Conservation (phyloP, 441 rosid species). For the Adansonia gregorii region DNA sequence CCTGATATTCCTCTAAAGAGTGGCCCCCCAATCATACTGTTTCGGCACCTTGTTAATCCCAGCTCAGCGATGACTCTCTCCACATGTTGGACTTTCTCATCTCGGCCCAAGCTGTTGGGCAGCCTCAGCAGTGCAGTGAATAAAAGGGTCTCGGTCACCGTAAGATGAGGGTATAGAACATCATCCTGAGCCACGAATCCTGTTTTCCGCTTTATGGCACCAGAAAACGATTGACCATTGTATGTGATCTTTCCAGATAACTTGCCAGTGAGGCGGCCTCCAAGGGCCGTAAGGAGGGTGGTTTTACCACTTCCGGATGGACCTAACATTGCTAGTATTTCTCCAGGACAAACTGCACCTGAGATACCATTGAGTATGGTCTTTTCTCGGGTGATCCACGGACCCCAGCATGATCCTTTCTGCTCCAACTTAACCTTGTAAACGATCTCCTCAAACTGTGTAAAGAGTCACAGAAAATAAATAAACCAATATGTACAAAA, state of each 20-base stretch:
- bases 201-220: conserved; percentile 66
- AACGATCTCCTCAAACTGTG: conserved; percentile 87
- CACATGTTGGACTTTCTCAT: conserved; percentile 75
- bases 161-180: conserved; percentile 83
- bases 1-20: conserved; percentile 91
- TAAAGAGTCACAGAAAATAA: conserved; percentile 16
- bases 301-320: conserved; percentile 99
- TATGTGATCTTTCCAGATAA: conserved; percentile 80
- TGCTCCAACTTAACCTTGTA: conserved; percentile 78
- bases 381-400: conserved; percentile 70
- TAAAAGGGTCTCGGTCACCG: conserved; percentile 80
- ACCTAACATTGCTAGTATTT: conserved; percentile 90
- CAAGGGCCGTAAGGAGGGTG: conserved; percentile 92
- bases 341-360: conserved; percentile 86
- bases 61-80: conserved; percentile 74
- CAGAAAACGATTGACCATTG: conserved; percentile 84
- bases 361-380: conserved; percentile 77
- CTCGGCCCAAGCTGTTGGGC: conserved; percentile 59
- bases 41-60: conserved; percentile 66
- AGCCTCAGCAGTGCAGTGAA: conserved; percentile 87
- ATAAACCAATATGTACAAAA: background rate
- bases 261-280: conserved; percentile 79
- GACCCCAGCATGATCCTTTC: conserved; percentile 51
- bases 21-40: conserved; percentile 95
- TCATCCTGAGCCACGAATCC: conserved; percentile 95